These are phyloP conservation scores for Oryza meyeriana DNA, from an alignment of 176 grass and related monocot species.

Conservation along the genomic window DNA sequence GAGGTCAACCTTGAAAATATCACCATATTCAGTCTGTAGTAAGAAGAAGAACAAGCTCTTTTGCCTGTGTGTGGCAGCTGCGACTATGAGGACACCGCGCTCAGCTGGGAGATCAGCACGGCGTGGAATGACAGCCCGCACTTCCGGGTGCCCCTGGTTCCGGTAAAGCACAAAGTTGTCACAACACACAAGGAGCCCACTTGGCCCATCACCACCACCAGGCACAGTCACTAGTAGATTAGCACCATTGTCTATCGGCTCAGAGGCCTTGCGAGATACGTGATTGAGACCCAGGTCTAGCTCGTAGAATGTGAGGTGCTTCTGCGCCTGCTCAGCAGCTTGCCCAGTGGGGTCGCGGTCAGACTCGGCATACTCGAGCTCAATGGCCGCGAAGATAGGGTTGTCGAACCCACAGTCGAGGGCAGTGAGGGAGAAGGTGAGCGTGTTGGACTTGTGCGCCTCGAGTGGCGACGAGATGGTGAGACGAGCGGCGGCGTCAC, in stretches of 20 bases:
- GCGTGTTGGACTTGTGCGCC: conserved; percentile 84
- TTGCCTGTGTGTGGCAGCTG: conserved; percentile 86
- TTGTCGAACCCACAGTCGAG: conserved; percentile 97
- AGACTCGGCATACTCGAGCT: conserved; percentile 88
- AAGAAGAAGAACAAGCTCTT: conserved; percentile 94
- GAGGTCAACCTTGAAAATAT: conserved; percentile 87
- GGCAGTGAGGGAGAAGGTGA: conserved; percentile 76
- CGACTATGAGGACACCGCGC: conserved; percentile 93
- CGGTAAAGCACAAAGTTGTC: conserved; percentile 95
- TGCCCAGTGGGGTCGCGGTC: conserved; percentile 79
- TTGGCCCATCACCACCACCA: conserved; percentile 78
- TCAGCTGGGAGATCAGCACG: conserved; percentile 90
- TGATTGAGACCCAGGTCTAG: conserved; percentile 96
- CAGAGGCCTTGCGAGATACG: conserved; percentile 86
- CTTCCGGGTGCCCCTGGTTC: conserved; percentile 93
- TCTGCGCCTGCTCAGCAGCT: conserved; percentile 83
- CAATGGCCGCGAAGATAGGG: conserved; percentile 80
- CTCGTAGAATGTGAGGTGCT: conserved; percentile 97
- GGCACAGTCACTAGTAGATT: conserved; percentile 91
- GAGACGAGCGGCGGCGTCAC: conserved; percentile 71
- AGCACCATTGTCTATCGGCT: conserved; percentile 86
- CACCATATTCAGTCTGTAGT: conserved; percentile 85
- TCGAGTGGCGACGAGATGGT: conserved; percentile 96
- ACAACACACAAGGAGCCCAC: conserved; percentile 85
- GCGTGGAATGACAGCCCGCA: conserved; percentile 86